A percentile compares a stretch with the other conserved stretches of the same genome.
Conservation (phyloP, 2,329 filamentous ascomycete genomes). For the Fusarium algeriense region DNA sequence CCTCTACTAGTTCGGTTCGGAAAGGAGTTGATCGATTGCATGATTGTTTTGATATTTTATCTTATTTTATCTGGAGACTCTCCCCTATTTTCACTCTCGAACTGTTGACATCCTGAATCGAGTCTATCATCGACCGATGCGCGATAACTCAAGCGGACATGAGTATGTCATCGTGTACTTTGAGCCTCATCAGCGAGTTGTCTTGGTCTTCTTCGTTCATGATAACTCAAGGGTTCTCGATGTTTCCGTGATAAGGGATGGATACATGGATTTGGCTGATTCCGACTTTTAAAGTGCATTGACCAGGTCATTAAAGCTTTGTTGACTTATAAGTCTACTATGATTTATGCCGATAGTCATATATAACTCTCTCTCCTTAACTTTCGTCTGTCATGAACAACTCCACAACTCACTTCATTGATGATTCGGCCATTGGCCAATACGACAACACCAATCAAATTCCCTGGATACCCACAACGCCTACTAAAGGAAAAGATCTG, state of each 20-base stretch:
- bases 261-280: background rate
- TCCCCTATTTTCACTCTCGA: background rate
- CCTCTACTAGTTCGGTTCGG: constrained; percentile 7
- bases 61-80: background rate
- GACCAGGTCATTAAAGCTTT: background rate
- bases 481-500: background rate
- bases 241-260: background rate
- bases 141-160: background rate
- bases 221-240: background rate
- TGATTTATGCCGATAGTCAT: background rate
- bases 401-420: background rate
- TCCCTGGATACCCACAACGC: background rate
- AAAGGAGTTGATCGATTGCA: constrained; percentile 14
- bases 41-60: background rate
- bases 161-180: background rate
- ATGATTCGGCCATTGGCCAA: constrained; percentile 3
- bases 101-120: background rate
- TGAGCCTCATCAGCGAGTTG: background rate
- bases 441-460: background rate
- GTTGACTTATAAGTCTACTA: background rate
- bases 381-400: background rate
- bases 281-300: background rate
- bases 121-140: background rate
- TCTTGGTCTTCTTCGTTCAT: background rate
- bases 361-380: background rate